Conservation (phyloP, 768 basidiomycete species). For the Peribolospora kevripleyi region DNA sequence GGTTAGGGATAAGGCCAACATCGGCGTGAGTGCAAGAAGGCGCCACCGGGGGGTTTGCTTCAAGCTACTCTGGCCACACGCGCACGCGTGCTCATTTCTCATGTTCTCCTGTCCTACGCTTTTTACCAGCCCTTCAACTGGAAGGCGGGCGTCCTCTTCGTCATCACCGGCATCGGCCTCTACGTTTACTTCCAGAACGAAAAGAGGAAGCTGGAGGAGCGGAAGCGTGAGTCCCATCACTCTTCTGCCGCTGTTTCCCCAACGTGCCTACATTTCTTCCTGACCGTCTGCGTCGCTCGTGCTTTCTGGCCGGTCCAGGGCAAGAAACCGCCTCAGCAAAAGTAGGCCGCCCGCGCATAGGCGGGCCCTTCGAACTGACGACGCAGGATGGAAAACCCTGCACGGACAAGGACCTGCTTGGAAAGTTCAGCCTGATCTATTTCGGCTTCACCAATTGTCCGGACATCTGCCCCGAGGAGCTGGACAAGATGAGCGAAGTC, state of each 20-base stretch:
- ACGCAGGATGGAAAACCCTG: slow-evolving; percentile 44
- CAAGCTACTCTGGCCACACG: too few species aligned
- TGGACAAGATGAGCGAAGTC: slow-evolving; percentile 74
- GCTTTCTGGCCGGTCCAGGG: slow-evolving; percentile 24
- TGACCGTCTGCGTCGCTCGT: background rate
- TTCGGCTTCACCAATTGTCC: slow-evolving; percentile 99
- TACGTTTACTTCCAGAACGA: slow-evolving; percentile 73
- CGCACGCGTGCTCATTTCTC: too few species aligned
- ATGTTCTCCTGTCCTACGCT: too few species aligned
- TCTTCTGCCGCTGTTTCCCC: background rate
- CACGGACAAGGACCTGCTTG: slow-evolving; percentile 58
- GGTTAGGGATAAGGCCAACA: too few species aligned
- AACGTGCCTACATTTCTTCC: background rate
- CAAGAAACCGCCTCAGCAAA: slow-evolving; percentile 47
- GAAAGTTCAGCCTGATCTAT: slow-evolving; percentile 50
- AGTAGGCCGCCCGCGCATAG: slow-evolving; percentile 65
- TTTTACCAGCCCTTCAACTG: slow-evolving; percentile 65
- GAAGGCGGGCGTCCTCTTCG: slow-evolving; percentile 52
- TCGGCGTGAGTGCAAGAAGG: too few species aligned
- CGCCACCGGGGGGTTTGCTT: too few species aligned
- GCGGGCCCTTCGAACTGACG: slow-evolving; percentile 63
- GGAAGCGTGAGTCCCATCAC: slow-evolving; percentile 34
- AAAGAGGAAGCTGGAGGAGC: slow-evolving; percentile 50
- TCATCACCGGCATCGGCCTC: slow-evolving; percentile 56
- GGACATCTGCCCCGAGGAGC: slow-evolving; percentile 91